Conservation (phyloP, 805 yeast species). For the Candida alai region DNA sequence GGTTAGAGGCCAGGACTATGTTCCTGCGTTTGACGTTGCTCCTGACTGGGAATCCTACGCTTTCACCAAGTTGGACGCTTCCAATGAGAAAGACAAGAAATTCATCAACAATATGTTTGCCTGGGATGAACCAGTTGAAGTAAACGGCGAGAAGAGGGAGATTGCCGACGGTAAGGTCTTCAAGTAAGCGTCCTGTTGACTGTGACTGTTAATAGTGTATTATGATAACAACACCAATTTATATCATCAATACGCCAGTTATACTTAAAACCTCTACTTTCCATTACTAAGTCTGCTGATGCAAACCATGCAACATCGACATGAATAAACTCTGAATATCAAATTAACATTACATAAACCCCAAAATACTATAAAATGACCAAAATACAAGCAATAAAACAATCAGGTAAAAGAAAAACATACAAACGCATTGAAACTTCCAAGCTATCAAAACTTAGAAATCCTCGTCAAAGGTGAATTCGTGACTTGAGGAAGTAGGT, state of each 20-base stretch:
- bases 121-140: slow-evolving; percentile 91
- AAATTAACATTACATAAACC: no score
- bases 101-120: slow-evolving; percentile 92
- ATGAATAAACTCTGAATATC: no score
- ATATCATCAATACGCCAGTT: no score
- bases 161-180: slow-evolving; percentile 97
- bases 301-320: no score
- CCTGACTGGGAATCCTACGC: slow-evolving; percentile 98
- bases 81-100: slow-evolving; percentile 71
- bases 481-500: slow-evolving; percentile 43
- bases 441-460: slow-evolving; percentile 44
- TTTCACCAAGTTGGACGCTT: slow-evolving; percentile 77
- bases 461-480: slow-evolving; percentile 89
- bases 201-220: no score
- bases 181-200: slow-evolving; percentile 50
- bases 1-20: slow-evolving; percentile 89
- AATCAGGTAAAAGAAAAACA: background rate
- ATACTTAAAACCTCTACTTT: no score
- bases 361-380: background rate
- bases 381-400: slow-evolving; percentile 2
- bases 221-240: no score
- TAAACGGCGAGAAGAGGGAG: slow-evolving; percentile 78
- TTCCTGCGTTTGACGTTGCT: slow-evolving; percentile 95
- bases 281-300: no score
- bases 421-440: slow-evolving; percentile 3